Conservation (phyloP, 257 asterid genomes). For the Solanum chiquidenum region DNA sequence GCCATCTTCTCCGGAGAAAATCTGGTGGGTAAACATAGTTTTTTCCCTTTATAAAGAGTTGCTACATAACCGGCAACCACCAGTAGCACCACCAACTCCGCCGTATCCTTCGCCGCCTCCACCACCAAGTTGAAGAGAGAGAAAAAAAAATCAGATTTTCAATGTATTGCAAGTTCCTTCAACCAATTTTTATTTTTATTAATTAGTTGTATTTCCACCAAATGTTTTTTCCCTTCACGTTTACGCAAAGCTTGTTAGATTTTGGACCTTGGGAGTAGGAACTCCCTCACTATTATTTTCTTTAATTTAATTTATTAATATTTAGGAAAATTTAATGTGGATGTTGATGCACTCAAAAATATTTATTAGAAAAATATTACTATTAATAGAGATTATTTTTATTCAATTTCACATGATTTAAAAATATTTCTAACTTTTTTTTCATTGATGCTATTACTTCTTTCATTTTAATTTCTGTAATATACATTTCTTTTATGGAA, state of each 20-base stretch:
- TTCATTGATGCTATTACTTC: background rate
- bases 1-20: background rate
- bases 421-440: no score
- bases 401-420: background rate
- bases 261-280: background rate
- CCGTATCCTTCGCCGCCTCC: background rate
- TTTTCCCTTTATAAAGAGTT: background rate
- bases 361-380: background rate
- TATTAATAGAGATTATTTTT: background rate
- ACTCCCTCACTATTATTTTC: background rate
- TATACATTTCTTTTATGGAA: background rate
- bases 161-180: background rate
- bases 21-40: background rate
- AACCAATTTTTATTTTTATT: background rate
- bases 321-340: background rate
- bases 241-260: background rate
- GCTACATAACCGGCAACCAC: background rate
- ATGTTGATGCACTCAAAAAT: background rate
- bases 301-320: background rate
- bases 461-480: no score
- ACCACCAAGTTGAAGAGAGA: background rate
- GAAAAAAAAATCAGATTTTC: background rate
- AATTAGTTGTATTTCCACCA: background rate
- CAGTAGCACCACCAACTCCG: background rate
- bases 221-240: background rate